Evolutionary conservation across 768 basidiomycete genomes (phyloP), one percentile per base, ranked within the genome.

Genomic region (Tulasnella sp.): DNA sequence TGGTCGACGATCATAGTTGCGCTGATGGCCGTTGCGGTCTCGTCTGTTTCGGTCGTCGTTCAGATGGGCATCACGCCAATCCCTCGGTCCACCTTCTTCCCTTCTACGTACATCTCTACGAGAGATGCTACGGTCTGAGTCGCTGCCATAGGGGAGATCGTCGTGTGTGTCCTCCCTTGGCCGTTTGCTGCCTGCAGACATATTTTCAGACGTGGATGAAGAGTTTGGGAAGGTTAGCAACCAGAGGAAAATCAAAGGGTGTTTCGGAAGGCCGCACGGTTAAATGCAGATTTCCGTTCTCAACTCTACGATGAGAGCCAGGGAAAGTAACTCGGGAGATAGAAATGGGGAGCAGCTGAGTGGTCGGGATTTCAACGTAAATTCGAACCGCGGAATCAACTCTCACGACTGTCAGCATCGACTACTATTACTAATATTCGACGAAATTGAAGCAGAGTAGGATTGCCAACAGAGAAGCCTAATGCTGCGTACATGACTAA

Each of bases 1-100:
- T 14, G 59, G 48, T 59, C 42, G 53, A n/a, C 52, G 57, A 43
- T 69, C 29, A 14, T 37, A 27, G 12, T 36, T 57, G 37, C 27
- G 19, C 15, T n/a, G n/a, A n/a, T n/a, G n/a, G n/a, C n/a, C n/a
- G n/a, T n/a, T n/a, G n/a, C n/a, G n/a, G n/a, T n/a, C n/a, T n/a
- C 40, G 32, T 19, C 32, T 46, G 27, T 55, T 34, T 29, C 23
- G 21, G 59, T 65, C 35, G 67, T 66, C 21, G 67, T 69, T 79
- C 64, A 83, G 63, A 62, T 83, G 76, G 0, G 80, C 81, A 60
- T 87, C 86, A 56, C 82, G 71, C 83, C 84, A 84, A 61, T 83
- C 80, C 62, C 75, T 75, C 3, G 73, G 71, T 29, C 81, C 81
- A 27, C 77, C 25, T 9, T 49, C 60, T 29, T 51, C 48, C 23